Evolutionary conservation across 495 filamentous ascomycete species (phyloP).

Genomic region (Ascobolus immersus): DNA sequence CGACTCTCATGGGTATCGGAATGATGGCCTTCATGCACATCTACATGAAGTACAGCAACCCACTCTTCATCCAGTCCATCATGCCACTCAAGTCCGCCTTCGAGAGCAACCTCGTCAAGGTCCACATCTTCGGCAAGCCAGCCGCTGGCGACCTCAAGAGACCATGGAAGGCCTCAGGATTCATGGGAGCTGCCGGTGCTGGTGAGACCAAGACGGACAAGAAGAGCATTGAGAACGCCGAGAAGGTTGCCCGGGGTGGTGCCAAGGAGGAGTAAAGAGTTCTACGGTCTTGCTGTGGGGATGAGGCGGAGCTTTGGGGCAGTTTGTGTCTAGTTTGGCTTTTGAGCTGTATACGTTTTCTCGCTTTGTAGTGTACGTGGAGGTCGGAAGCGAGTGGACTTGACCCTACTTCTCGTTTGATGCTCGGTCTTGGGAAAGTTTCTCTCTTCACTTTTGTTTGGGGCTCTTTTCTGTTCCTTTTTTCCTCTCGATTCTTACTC

Average conservation of each 20-base stretch:
- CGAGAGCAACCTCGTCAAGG: conserved; percentile 85
- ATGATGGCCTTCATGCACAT: conserved; percentile 99
- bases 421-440: no score
- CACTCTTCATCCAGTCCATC: conserved; percentile 91
- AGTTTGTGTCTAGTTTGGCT: no score
- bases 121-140: conserved; percentile 75
- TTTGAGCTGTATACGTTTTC: no score
- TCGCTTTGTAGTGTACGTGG: no score
- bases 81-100: conserved; percentile 87
- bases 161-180: conserved; percentile 74
- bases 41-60: conserved; percentile 99
- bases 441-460: no score
- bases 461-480: no score
- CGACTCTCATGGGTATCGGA: conserved; percentile 75
- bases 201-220: conserved; percentile 75
- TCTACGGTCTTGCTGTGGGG: no score
- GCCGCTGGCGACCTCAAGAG: conserved; percentile 77
- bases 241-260: conserved; percentile 63
- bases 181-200: conserved; percentile 39
- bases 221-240: conserved; percentile 72
- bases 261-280: conserved; percentile 63
- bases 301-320: no score
- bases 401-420: no score
- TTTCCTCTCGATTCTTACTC: no score
- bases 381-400: no score